A percentile compares a stretch with the other conserved stretches of the same genome.
These are phyloP conservation scores for Mortierella sp. DNA, from an alignment of 371 early-diverging fungal species.

Conservation along the genomic window DNA sequence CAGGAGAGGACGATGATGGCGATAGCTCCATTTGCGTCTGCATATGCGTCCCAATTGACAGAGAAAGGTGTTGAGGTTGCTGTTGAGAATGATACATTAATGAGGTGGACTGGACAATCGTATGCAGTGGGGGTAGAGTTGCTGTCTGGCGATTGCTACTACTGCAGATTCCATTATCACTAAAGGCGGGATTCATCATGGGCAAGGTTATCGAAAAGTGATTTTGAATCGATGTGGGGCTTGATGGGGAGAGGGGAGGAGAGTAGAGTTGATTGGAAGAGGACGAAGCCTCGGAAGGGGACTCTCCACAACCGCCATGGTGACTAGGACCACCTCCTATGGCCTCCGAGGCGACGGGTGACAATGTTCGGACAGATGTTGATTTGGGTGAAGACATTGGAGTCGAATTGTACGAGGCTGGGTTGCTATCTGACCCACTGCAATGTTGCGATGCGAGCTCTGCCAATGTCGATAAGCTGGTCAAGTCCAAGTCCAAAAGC, in stretches of 20 bases:
- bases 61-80: not conserved
- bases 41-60: not conserved
- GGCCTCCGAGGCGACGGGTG: not conserved
- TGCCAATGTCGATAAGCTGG: slow-evolving; percentile 18
- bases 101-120: slow-evolving; percentile 5
- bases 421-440: slow-evolving; percentile 6
- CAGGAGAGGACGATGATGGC: not conserved
- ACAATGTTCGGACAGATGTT: not conserved
- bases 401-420: slow-evolving; percentile 4
- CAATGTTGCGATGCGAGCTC: slow-evolving; percentile 18
- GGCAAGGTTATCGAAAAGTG: not conserved
- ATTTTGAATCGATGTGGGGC: slow-evolving; percentile 3
- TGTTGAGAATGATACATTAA: not conserved
- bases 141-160: not conserved
- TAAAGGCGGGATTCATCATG: not conserved
- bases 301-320: no score
- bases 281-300: no score
- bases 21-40: no score
- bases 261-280: slow-evolving; percentile 14
- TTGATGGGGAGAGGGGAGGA: slow-evolving; percentile 33
- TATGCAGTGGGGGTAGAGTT: slow-evolving; percentile 8
- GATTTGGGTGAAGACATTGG: slow-evolving; percentile 17
- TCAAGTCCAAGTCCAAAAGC: not conserved
- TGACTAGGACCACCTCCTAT: not conserved
- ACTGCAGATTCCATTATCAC: no score